Conservation (phyloP, 805 yeast species). For the Peterozyma xylosa region DNA sequence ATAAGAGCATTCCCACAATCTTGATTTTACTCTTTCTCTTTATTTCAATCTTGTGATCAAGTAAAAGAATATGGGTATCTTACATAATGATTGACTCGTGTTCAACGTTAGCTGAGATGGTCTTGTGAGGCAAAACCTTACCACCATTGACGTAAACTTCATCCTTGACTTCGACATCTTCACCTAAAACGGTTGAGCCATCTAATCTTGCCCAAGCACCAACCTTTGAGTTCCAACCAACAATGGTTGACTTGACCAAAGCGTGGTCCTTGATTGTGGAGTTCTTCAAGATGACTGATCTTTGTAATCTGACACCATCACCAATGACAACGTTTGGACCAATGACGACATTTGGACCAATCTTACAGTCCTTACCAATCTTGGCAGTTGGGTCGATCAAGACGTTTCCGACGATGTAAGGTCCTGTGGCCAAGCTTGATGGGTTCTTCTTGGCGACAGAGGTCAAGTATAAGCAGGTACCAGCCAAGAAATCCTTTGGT, state of each 20-base stretch:
- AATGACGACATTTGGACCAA: constrained; percentile 96
- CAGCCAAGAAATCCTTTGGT: constrained; percentile 98
- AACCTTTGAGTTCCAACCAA: constrained; percentile 98
- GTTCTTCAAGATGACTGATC: constrained; percentile 88
- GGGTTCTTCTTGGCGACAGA: constrained; percentile 80
- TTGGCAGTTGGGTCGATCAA: constrained; percentile 92
- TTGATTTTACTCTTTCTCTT: too few species aligned
- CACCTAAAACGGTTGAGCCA: constrained; percentile 97
- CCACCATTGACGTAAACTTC: constrained; percentile 99
- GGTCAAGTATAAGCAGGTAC: constrained; percentile 86
- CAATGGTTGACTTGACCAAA: constrained; percentile 94
- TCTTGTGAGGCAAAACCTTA: constrained; percentile 97
- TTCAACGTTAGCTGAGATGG: constrained; percentile 94
- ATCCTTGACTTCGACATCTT: constrained; percentile 96
- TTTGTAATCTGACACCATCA: constrained; percentile 96
- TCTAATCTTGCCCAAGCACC: constrained; percentile 99
- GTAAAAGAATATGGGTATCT: constrained; percentile 11
- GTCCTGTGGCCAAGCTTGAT: constrained; percentile 49
- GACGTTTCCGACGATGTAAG: constrained; percentile 79
- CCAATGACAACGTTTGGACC: constrained; percentile 96
- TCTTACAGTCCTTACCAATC: constrained; percentile 86
- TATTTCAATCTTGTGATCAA: too few species aligned
- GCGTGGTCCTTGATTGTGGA: constrained; percentile 95
- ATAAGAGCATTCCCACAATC: too few species aligned
- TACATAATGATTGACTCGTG: constrained; percentile 97